Base-by-base conservation (phyloP, 768 basidiomycete genomes). In the Xerocomellus chrysenteron region DNA sequence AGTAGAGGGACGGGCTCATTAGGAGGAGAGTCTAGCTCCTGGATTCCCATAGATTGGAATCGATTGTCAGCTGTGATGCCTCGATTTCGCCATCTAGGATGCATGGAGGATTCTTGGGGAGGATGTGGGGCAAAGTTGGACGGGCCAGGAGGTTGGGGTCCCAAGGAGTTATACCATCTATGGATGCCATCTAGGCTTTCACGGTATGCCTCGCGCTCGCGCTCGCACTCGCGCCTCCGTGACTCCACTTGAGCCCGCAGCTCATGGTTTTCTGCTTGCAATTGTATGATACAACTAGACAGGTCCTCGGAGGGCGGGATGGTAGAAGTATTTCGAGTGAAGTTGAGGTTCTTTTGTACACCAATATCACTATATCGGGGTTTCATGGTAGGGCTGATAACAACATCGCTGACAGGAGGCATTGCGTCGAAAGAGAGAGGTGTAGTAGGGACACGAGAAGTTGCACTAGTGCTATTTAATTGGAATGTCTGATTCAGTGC, bases 401-500 rank as follows among this genome's bases (percentile, higher is more conserved):
- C 21, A 33, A 41, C 21, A 33, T 50, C 46, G 35, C 7, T 57
- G 35, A 52, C 42, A 54, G 57, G 41, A 32, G 56, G 13, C 1
- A 40, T 32, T 45, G 52, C 12, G 40, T 58, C 43, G 30, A 11
- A 24, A 47, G 52, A 46, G 36, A 17, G 54, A n/a, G 52, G 33
- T 44, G 56, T 60, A 54, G 47, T 44, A 51, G 42, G n/a, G 13
- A 52, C 44, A 54, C 28, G 41, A 44, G 56, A 35, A 39, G 59
- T 11, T 49, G 57, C 48, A 57, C 56, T 46, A 48, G 57, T 60
- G 32, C 55, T 47, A 57, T 71, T 70, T 11, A 50, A 47, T 56
- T 58, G 60, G 16, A 70, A 70, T 40, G 68, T 71, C n/a, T 57
- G 57, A 51, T 70, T 70, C 24, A 70, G 60, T 43, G 69, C 68